Evolutionary conservation across 257 asterid species (phyloP).

Genomic region (Solanum raphanifolium): DNA sequence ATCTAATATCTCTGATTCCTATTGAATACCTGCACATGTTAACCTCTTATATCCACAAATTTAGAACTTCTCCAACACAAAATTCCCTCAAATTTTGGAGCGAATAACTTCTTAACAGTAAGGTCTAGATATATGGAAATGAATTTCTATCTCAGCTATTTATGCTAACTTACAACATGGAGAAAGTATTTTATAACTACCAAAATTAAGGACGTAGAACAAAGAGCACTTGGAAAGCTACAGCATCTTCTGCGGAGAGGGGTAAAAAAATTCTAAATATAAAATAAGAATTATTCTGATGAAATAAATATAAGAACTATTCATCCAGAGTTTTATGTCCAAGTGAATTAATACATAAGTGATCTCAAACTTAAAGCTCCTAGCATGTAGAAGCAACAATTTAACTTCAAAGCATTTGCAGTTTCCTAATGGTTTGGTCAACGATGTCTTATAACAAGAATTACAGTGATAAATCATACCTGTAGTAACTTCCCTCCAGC

Average conservation of each 20-base stretch:
- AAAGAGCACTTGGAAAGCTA: not conserved
- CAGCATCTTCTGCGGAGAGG: not conserved
- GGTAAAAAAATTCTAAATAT: not conserved
- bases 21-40: not conserved
- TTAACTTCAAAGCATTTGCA: not conserved
- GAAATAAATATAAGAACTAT: not conserved
- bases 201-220: not conserved
- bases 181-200: not conserved
- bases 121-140: not conserved
- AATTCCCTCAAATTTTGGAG: not conserved
- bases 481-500: slow-evolving; percentile 98
- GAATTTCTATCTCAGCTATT: not conserved
- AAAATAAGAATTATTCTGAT: not conserved
- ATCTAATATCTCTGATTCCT: not conserved
- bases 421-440: not conserved
- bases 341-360: not conserved
- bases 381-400: not conserved
- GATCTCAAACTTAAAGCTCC: not conserved
- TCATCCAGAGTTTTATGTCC: not conserved
- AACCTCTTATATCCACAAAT: not conserved
- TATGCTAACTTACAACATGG: not conserved
- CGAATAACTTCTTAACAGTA: not conserved
- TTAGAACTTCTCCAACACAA: not conserved
- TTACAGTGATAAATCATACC: slow-evolving; percentile 30
- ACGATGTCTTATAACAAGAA: not conserved